Percentiles rank a stretch among this genome's conserved stretches.
These are phyloP conservation scores for Colletotrichum tofieldiae DNA, from an alignment of 2,329 filamentous ascomycete genomes.

Conservation along the genomic window DNA sequence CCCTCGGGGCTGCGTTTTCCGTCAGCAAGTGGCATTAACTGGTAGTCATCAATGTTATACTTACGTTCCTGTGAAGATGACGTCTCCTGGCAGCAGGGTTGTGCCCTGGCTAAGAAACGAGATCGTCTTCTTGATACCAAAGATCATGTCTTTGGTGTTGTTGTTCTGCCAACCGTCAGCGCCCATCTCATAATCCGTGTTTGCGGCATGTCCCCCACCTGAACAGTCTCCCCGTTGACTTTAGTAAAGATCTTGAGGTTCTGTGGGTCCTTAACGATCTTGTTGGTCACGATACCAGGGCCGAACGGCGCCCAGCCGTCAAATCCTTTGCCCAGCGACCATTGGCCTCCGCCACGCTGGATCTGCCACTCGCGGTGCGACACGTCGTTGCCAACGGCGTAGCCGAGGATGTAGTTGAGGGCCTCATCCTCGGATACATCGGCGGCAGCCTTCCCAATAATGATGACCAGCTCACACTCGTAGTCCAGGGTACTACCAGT, in stretches of 20 bases:
- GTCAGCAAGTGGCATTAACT: conserved; percentile 19
- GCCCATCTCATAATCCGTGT: background rate
- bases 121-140: conserved; percentile 72
- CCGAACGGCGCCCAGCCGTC: conserved; percentile 84
- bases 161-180: conserved; percentile 57
- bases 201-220: conserved; percentile 55
- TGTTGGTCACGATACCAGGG: conserved; percentile 76
- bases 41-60: conserved; percentile 45
- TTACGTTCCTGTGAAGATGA: conserved; percentile 78
- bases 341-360: conserved; percentile 77
- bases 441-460: conserved; percentile 78
- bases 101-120: conserved; percentile 74
- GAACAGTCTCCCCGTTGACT: conserved; percentile 72
- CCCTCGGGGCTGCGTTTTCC: conserved; percentile 69
- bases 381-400: conserved; percentile 84
- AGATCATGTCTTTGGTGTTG: conserved; percentile 75
- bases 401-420: conserved; percentile 81
- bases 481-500: conserved; percentile 80
- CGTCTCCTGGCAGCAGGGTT: conserved; percentile 74
- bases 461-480: conserved; percentile 83
- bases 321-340: conserved; percentile 81
- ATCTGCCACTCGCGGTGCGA: conserved; percentile 85
- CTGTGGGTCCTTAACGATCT: conserved; percentile 71
- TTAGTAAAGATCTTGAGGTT: conserved; percentile 70
- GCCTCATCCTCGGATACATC: conserved; percentile 77